Evolutionary conservation across 352 stramenopile species (phyloP).

Genomic region (Lagenidium giganteum): DNA sequence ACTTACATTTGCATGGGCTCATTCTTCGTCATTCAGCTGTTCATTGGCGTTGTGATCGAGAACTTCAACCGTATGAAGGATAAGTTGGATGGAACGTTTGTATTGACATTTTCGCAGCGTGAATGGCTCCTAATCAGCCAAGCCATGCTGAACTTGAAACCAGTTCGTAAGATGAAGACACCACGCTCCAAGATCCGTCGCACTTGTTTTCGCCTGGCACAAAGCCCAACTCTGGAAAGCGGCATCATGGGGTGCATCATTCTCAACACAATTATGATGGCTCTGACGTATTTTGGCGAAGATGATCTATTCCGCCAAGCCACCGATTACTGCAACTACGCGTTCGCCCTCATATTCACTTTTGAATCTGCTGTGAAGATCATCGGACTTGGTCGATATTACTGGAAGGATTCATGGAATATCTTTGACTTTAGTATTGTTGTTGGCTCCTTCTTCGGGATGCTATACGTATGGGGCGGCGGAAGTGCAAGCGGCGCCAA

Average conservation of each 20-base stretch:
- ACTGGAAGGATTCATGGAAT: slow-evolving; percentile 82
- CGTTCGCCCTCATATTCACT: slow-evolving; percentile 80
- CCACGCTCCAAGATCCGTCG: slow-evolving; percentile 30
- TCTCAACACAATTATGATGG: slow-evolving; percentile 84
- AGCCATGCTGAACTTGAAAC: slow-evolving; percentile 31
- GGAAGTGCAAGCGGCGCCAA: slow-evolving; percentile 24
- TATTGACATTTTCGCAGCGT: slow-evolving; percentile 72
- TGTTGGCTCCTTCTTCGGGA: slow-evolving; percentile 33
- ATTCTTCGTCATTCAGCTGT: slow-evolving; percentile 91
- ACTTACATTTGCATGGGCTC: slow-evolving; percentile 83
- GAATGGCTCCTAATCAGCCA: slow-evolving; percentile 71
- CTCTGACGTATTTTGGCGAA: slow-evolving; percentile 79
- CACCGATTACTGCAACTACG: slow-evolving; percentile 71
- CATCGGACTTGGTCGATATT: slow-evolving; percentile 53
- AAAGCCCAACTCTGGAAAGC: slow-evolving; percentile 56
- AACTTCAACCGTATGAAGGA: slow-evolving; percentile 85
- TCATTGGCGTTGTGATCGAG: slow-evolving; percentile 90
- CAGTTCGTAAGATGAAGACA: slow-evolving; percentile 32
- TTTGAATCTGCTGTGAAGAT: slow-evolving; percentile 82
- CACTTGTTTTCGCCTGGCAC: slow-evolving; percentile 35
- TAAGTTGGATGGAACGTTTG: slow-evolving; percentile 45
- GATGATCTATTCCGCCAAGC: slow-evolving; percentile 38
- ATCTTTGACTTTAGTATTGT: slow-evolving; percentile 79
- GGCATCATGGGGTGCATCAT: slow-evolving; percentile 81
- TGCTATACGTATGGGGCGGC: slow-evolving; percentile 33